Base-by-base conservation (phyloP, 805 yeast genomes). In the Candida easanensis region DNA sequence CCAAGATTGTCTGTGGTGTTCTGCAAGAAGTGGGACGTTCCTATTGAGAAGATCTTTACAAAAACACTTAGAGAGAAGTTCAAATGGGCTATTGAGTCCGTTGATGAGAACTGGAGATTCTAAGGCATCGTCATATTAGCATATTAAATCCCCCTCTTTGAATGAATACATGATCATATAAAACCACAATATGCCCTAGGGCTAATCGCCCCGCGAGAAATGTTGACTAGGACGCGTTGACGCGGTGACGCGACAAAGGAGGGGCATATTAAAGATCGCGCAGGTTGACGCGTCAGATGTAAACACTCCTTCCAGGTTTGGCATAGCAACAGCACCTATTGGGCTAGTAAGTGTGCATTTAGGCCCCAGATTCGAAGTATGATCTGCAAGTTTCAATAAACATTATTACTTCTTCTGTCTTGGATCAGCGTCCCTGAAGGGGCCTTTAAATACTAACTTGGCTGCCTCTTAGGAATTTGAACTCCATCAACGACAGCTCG, bases 41-140 rank as follows among this genome's bases (percentile, higher is more conserved):
- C 98, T 7, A 84, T 91, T 42, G 97, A 91, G 64, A 90, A 87
- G 64, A 71, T 91, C 33, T 89, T 91, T 55, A 84, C 97, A 11
- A 90, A 89, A 67, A 87, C 98, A 0, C 69, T 91, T 42, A 71
- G 97, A 48, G 97, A 90, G 33, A 91, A 91, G 68, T 91, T 91
- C 68, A 82, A 79, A 36, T 91, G 98, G 98, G 98, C 98, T 23
- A 84, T 91, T 41, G 95, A 90, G 63, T 81, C 90, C 41, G 89
- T 82, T 4, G 97, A 85, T 61, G 88, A 79, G 52, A 68, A 87
- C 56, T 90, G 98, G 98, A 74, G 78, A 52, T 90, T 90, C 60
- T 90, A 65, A 39, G 6, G 5, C 8, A n/a, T 28, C 9, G 35
- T 8, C 26, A 23, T 23, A n/a, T n/a, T 23, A 31, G 19, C 19